These are phyloP conservation scores for Moniliella sp. DNA, from an alignment of 1,284 basidiomycete species.

Conservation along the genomic window DNA sequence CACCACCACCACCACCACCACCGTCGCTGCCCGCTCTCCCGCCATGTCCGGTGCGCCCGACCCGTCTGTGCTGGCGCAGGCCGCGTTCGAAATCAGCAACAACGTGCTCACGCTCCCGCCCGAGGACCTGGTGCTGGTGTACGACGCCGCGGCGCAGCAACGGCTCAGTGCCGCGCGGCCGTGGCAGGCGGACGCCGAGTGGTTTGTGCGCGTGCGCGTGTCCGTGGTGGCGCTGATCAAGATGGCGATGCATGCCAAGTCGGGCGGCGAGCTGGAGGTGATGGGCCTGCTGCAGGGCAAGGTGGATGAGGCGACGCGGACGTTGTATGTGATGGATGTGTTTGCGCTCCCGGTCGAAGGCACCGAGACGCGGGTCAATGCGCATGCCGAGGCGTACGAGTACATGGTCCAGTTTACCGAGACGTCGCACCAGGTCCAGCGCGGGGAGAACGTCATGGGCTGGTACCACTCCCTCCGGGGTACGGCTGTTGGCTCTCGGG, in stretches of 20 bases:
- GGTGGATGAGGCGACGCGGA: slow-evolving; percentile 60
- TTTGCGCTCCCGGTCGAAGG: slow-evolving; percentile 92
- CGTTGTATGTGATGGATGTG: slow-evolving; percentile 61
- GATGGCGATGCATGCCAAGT: slow-evolving; percentile 96
- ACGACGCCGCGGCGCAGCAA: too few species aligned
- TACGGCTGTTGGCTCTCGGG: slow-evolving; percentile 94
- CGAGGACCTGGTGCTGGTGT: too few species aligned
- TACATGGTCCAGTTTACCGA: slow-evolving; percentile 89
- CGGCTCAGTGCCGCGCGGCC: too few species aligned
- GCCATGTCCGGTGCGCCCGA: too few species aligned
- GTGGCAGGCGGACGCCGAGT: too few species aligned
- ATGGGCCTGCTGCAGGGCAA: slow-evolving; percentile 99
- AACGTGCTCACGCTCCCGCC: too few species aligned
- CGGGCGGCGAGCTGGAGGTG: slow-evolving; percentile 88
- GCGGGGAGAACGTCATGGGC: slow-evolving; percentile 73
- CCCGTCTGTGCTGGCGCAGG: too few species aligned
- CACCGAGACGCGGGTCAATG: slow-evolving; percentile 95
- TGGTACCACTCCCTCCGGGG: slow-evolving; percentile 96
- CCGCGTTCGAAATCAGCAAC: too few species aligned
- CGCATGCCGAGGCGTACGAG: slow-evolving; percentile 82
- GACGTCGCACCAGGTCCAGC: slow-evolving; percentile 50
- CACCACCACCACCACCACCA: too few species aligned
- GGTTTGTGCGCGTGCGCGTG: slow-evolving; percentile 82
- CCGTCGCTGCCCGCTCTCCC: too few species aligned
- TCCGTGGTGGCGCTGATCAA: slow-evolving; percentile 87